Conservation (phyloP, 1,284 basidiomycete species). For the Volvariella surrecta region DNA sequence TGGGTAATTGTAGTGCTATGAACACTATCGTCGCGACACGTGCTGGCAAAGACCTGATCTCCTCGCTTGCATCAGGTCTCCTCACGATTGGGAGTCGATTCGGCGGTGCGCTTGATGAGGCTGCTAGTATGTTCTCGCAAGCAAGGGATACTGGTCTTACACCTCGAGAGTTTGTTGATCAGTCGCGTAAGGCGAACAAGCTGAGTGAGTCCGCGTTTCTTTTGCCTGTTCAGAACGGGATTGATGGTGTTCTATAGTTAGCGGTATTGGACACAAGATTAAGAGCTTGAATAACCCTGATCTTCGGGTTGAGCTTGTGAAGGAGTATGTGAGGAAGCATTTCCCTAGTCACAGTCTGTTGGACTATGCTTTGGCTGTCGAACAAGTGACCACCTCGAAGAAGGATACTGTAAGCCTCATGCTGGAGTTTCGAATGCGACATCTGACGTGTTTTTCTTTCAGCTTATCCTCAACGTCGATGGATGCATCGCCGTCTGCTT, state of each 20-base stretch:
- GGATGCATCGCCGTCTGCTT: constrained; percentile 98
- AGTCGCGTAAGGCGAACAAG: constrained; percentile 92
- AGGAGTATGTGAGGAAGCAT: constrained; percentile 93
- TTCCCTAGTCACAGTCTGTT: constrained; percentile 91
- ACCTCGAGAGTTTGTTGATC: constrained; percentile 96
- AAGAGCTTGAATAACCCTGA: constrained; percentile 98
- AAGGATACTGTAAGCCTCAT: constrained; percentile 78
- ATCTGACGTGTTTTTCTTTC: constrained; percentile 4
- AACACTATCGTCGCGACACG: constrained; percentile 99
- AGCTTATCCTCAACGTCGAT: constrained; percentile 92
- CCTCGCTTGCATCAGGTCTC: constrained; percentile 92
- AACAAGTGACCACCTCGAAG: constrained; percentile 97
- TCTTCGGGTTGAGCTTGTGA: constrained; percentile 94
- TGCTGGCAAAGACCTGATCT: constrained; percentile 98
- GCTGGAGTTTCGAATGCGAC: constrained; percentile 7
- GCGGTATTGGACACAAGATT: constrained; percentile 99
- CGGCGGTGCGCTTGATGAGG: constrained; percentile 98
- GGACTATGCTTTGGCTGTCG: constrained; percentile 97
- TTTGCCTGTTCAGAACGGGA: neutral
- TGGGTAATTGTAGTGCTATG: constrained; percentile 71
- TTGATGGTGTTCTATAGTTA: constrained; percentile 41
- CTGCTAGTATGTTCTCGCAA: constrained; percentile 90
- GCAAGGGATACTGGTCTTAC: constrained; percentile 89
- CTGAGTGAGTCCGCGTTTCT: constrained; percentile 54
- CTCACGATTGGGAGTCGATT: constrained; percentile 98